Evolutionary conservation across 1,139 yeast genomes (phyloP), one percentile per base, ranked within the genome.

Genomic region (Eremothecium coryli): DNA sequence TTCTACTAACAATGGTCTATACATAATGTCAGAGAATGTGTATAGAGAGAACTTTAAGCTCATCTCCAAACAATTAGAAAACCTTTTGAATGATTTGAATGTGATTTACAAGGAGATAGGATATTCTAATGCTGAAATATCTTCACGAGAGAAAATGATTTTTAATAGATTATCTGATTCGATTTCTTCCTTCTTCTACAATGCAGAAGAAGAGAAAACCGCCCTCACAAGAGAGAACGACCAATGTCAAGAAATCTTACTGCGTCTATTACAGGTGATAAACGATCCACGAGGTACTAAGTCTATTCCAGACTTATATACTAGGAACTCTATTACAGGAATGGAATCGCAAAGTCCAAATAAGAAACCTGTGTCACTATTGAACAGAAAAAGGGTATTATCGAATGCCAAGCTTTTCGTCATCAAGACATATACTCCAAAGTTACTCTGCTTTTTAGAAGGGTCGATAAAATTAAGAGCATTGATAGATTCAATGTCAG

Each of bases 71-170:
- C 61, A 61, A 28, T 41, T 63, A 10, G 54, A 56, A 11, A 49
- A 46, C 8, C 41, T 62, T 6, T 41, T 62, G 24, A 54, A 50
- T 14, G 51, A 56, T 33, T 38, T 63, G 8, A 54, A 60, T 25
- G 49, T 50, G n/a, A 53, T 62, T 12, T 61, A 62, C 43, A 50
- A 52, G 24, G 60, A 56, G 34, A 62, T 63, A 22, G 68, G 68
- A 1, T 60, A 61, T 35, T 58, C 66, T 1, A 51, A 58, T 28
- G 45, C 48, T 10, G 65, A 61, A 28, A 59, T 61, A 2, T 48
- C 53, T 16, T 46, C 48, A 25, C 62, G 60, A 33, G 66, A 63
- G 36, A 55, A 52, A 26, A 38, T 43, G 11, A 51, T 63, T 9
- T 62, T 62, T 33, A 53, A 50, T 8, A 49, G 54, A 10, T 45